phyloP scores from a whole-genome alignment of 352 stramenopile genomes.

The Plasmopara viticola region DNA sequence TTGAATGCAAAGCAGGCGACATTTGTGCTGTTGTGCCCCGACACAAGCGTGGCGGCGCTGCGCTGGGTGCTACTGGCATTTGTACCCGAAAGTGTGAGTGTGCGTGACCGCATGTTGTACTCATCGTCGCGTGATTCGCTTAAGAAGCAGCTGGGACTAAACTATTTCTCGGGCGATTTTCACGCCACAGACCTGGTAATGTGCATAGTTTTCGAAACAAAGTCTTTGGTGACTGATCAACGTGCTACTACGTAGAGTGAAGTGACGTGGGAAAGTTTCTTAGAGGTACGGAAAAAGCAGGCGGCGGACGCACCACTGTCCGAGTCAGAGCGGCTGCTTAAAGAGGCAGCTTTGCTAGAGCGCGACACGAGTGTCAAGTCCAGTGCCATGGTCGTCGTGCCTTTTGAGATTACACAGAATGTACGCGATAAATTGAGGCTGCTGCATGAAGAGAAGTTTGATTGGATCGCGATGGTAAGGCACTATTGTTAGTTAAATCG shows the following conservation, averaged over 20 bases:
- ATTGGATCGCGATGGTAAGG: constrained; percentile 84
- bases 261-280: constrained; percentile 73
- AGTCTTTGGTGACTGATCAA: neutral
- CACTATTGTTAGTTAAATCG: neutral
- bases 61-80: constrained; percentile 79
- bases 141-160: constrained; percentile 86
- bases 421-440: constrained; percentile 71
- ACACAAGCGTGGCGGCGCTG: constrained; percentile 59
- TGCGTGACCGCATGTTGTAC: constrained; percentile 90
- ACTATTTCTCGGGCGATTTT: constrained; percentile 88
- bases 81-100: constrained; percentile 65
- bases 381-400: constrained; percentile 85
- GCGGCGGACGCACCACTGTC: constrained; percentile 74
- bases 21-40: constrained; percentile 74
- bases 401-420: constrained; percentile 80
- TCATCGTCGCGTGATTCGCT: constrained; percentile 87
- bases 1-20: constrained; percentile 39
- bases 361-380: constrained; percentile 83
- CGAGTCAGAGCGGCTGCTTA: constrained; percentile 76
- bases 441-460: constrained; percentile 74
- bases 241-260: constrained; percentile 33
- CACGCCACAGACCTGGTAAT: constrained; percentile 73
- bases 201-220: neutral
- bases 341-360: constrained; percentile 73
- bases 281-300: constrained; percentile 63